Percentiles rank a stretch among this genome's conserved stretches.
Evolutionary conservation across 2,329 filamentous ascomycete species (phyloP).

Genomic region (Penicillium sp.): DNA sequence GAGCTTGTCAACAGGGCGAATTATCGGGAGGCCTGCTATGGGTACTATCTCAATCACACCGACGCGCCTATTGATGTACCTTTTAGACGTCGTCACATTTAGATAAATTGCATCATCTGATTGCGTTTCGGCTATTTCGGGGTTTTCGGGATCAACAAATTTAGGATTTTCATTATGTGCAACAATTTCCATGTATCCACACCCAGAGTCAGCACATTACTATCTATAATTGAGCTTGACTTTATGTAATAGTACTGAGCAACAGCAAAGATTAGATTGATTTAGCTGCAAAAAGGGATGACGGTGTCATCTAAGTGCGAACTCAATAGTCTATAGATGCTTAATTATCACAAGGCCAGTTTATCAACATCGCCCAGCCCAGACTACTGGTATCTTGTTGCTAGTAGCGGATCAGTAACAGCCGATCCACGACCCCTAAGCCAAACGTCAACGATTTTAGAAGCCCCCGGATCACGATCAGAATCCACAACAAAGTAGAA

Average conservation of each 20-base stretch:
- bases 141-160: not conserved
- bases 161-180: not conserved
- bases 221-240: too few relatives aligned
- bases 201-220: too few relatives aligned
- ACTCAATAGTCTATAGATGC: too few relatives aligned
- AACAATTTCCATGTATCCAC: not conserved
- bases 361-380: not conserved
- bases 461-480: slow-evolving; percentile 51
- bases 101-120: not conserved
- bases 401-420: slow-evolving; percentile 15
- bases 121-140: not conserved
- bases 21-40: slow-evolving; percentile 34
- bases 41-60: slow-evolving; percentile 22
- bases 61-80: not conserved
- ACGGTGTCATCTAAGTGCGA: too few relatives aligned
- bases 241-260: too few relatives aligned
- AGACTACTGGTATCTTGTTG: not conserved
- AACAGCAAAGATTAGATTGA: too few relatives aligned
- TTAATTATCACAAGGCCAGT: too few relatives aligned
- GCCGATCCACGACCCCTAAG: slow-evolving; percentile 42
- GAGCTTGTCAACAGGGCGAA: slow-evolving; percentile 26
- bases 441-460: slow-evolving; percentile 75
- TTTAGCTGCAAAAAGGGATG: too few relatives aligned
- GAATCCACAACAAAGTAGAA: slow-evolving; percentile 76
- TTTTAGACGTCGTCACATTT: not conserved